These are phyloP conservation scores for Xylaria sp. DNA, from an alignment of 2,329 filamentous ascomycete species.

Conservation along the genomic window DNA sequence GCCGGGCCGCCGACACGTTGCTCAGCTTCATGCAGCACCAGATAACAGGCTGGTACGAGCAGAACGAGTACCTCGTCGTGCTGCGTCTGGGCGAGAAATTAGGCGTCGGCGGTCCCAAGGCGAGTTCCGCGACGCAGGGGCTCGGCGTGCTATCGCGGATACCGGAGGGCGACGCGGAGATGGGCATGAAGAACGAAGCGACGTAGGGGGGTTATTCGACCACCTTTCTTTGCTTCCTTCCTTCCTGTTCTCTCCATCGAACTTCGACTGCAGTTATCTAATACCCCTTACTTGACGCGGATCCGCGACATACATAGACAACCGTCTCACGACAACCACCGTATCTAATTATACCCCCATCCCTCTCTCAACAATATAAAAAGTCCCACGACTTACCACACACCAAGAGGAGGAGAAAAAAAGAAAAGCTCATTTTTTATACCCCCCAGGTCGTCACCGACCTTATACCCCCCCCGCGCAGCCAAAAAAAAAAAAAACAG, in stretches of 20 bases:
- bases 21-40: slow-evolving; percentile 74
- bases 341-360: slow-evolving; percentile 11
- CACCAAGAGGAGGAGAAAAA: neutral
- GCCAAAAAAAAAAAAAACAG: neutral
- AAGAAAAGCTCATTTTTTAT: neutral
- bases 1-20: slow-evolving; percentile 73
- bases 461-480: neutral
- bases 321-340: slow-evolving; percentile 18
- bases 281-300: neutral
- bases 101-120: slow-evolving; percentile 45
- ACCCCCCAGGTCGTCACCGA: neutral
- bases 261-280: neutral
- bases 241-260: neutral
- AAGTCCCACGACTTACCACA: slow-evolving; percentile 20
- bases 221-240: no score
- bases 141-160: slow-evolving; percentile 51
- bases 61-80: slow-evolving; percentile 71
- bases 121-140: slow-evolving; percentile 29
- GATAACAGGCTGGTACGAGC: slow-evolving; percentile 61
- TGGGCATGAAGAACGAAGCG: no score
- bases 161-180: slow-evolving; percentile 52
- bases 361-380: neutral
- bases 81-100: slow-evolving; percentile 83
- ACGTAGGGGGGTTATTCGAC: no score
- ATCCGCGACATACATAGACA: slow-evolving; percentile 4